Base-by-base conservation (phyloP, 345 rosid species). In the Pistacia vera region DNA sequence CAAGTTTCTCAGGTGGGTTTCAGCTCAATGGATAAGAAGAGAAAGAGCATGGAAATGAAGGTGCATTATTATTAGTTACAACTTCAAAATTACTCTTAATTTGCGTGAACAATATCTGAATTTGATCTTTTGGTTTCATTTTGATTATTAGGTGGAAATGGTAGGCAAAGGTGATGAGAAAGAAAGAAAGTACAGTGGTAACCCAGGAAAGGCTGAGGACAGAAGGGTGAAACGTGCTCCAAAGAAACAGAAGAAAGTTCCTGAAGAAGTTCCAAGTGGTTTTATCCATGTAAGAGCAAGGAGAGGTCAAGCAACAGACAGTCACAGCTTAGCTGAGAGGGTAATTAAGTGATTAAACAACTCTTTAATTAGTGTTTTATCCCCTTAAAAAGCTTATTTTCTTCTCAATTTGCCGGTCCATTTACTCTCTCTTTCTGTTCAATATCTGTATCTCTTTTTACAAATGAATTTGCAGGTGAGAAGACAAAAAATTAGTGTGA, bases 291-390 rank as follows among this genome's bases (percentile, higher is more conserved):
- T 87, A 41, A 78, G 90, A 80, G 90, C 88, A 63, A 79, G 90
- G 35, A 74, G 90, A 65, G 90, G 88, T 28, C 78, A 85, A 73
- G 90, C 90, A 17, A 83, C 88, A 3, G 88, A 87, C 59, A 83
- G 85, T 46, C 90, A 87, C 52, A 87, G 90, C 79, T 84, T 87
- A 54, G 86, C 88, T 30, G 90, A 87, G 79, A 85, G 90, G 67
- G 90, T 87, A 73, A 60, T 64, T 58, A 62, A 4, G 11, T 8
- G 5, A 11, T 16, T 52, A 51, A 30, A 51, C 59, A 66, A 68
- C 59, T 11, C n/a, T 4, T 5, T 54, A 14, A 51, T 14, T 41
- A 41, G 7, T 41, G 46, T 41, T 41, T 41, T 0, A 41, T 41
- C 8, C 46, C 46, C 8, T 41, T 41, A 41, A 41, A 41, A 41